A percentile compares a stretch with the other conserved stretches of the same genome.
These are phyloP conservation scores for Prinsepia uniflora DNA, from an alignment of 306 rosid genomes.

Conservation along the genomic window DNA sequence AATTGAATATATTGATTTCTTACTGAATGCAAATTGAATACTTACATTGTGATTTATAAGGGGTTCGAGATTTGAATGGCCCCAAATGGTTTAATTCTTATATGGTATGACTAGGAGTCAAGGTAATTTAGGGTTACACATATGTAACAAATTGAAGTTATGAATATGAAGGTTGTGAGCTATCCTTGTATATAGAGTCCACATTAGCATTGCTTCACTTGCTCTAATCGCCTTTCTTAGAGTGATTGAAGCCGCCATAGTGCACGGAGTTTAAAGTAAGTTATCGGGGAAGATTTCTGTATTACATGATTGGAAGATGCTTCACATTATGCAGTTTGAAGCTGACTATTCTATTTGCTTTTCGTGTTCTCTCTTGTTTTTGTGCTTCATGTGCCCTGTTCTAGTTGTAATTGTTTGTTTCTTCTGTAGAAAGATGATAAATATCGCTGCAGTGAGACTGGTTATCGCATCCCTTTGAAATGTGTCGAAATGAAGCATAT, in stretches of 20 bases:
- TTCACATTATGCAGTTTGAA: background rate
- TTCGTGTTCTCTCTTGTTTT: background rate
- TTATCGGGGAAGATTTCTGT: background rate
- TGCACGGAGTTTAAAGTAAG: background rate
- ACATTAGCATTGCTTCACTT: background rate
- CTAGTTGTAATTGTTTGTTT: conserved; percentile 12
- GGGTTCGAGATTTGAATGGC: background rate
- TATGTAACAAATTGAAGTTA: background rate
- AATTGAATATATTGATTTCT: background rate
- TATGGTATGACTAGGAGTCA: background rate
- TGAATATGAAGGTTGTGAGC: background rate
- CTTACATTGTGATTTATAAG: background rate
- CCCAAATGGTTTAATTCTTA: background rate
- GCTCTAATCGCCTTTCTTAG: background rate
- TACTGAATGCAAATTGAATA: background rate
- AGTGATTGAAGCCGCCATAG: background rate
- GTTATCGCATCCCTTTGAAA: conserved; percentile 85
- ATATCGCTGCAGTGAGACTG: conserved; percentile 92
- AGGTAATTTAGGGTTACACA: background rate
- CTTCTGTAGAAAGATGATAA: conserved; percentile 52
- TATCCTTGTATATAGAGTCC: background rate
- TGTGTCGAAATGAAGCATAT: conserved; percentile 58
- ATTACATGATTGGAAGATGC: background rate
- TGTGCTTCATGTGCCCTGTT: conserved; percentile 11
- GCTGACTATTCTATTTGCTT: background rate